These are phyloP conservation scores for Rutstroemia sp. DNA, from an alignment of 2,329 filamentous ascomycete genomes.

Conservation along the genomic window DNA sequence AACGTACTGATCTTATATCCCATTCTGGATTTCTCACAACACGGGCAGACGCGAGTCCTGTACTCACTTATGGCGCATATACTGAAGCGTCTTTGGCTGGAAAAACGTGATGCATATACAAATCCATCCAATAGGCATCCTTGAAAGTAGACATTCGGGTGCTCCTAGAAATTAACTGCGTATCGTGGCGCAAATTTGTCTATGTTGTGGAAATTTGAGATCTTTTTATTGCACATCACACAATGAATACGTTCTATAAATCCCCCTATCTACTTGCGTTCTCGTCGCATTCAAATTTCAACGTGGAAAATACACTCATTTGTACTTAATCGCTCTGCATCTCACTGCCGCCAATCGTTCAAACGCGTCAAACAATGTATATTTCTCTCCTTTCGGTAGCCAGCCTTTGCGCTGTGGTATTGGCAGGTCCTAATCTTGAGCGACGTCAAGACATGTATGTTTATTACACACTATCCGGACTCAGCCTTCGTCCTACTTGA, in stretches of 20 bases:
- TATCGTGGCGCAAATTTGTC: not conserved
- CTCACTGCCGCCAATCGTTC: not conserved
- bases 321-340: not conserved
- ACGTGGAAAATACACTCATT: not conserved
- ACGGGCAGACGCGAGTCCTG: no score
- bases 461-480: not conserved
- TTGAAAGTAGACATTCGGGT: not conserved
- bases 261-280: not conserved
- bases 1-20: no score
- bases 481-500: no score
- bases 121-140: no score
- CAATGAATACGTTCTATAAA: no score
- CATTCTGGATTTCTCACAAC: no score
- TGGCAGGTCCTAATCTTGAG: not conserved
- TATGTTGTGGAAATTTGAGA: not conserved
- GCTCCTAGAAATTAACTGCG: not conserved
- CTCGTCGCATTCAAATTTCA: not conserved
- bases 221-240: not conserved
- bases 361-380: not conserved
- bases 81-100: no score
- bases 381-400: not conserved
- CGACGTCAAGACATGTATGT: not conserved
- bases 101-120: no score
- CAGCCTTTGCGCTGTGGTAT: slow-evolving; percentile 4
- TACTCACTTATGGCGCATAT: no score